Percentiles rank a stretch among this genome's conserved stretches.
Conservation (phyloP, 495 filamentous ascomycete genomes). For the Poronia punctata region DNA sequence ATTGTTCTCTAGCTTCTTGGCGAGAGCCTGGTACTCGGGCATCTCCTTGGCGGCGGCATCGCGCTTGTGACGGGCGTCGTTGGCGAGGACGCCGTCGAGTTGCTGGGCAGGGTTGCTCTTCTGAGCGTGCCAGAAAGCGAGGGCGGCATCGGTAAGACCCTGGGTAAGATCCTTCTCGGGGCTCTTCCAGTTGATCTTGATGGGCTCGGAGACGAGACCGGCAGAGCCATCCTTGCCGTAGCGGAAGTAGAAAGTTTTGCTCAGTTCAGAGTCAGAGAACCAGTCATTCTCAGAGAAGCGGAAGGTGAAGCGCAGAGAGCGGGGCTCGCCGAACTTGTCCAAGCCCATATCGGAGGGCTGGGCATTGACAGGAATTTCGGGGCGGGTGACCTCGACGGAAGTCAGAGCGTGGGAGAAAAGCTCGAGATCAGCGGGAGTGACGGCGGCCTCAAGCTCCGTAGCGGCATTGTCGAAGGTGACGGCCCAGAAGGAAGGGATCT, state of each 20-base stretch:
- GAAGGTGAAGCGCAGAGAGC: slow-evolving; percentile 45
- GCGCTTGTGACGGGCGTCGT: slow-evolving; percentile 22
- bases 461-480: slow-evolving; percentile 65
- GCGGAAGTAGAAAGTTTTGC: slow-evolving; percentile 69
- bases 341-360: slow-evolving; percentile 8
- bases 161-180: slow-evolving; percentile 57
- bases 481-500: slow-evolving; percentile 69
- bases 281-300: slow-evolving; percentile 50
- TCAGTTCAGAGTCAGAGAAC: slow-evolving; percentile 54
- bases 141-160: slow-evolving; percentile 57
- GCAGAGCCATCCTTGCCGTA: slow-evolving; percentile 51
- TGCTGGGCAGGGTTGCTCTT: slow-evolving; percentile 45
- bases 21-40: slow-evolving; percentile 32
- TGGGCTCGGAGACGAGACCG: slow-evolving; percentile 64
- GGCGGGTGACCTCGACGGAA: slow-evolving; percentile 51
- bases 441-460: slow-evolving; percentile 59
- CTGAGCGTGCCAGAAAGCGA: slow-evolving; percentile 50
- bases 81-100: slow-evolving; percentile 15
- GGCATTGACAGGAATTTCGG: slow-evolving; percentile 50
- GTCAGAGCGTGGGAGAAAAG: slow-evolving; percentile 49
- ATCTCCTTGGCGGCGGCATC: slow-evolving; percentile 11
- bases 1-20: slow-evolving; percentile 35
- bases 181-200: slow-evolving; percentile 66
- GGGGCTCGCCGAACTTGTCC: slow-evolving; percentile 36
- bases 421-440: slow-evolving; percentile 56